Evolutionary conservation across 2,329 filamentous ascomycete species (phyloP).

Genomic region (Lasiodiplodia citricola): DNA sequence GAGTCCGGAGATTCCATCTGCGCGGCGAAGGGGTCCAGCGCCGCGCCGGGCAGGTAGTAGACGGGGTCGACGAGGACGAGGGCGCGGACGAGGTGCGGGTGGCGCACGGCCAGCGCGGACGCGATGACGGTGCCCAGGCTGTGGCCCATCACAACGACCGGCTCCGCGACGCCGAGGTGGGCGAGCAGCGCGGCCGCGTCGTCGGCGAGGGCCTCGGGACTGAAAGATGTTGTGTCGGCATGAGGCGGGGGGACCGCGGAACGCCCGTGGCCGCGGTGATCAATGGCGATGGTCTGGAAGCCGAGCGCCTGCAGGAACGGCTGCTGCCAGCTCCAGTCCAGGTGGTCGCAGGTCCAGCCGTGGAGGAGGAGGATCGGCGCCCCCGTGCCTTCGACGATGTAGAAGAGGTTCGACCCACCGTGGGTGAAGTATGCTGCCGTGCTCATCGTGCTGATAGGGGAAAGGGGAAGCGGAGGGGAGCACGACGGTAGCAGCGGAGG

Average conservation of each 20-base stretch:
- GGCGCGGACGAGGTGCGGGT: constrained; percentile 29
- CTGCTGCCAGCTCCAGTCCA: constrained; percentile 34
- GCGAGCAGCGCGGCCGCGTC: constrained; percentile 29
- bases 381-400: constrained; percentile 59
- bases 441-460: background rate
- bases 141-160: constrained; percentile 31
- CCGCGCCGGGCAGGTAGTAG: constrained; percentile 25
- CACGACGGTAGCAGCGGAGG: background rate
- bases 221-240: constrained; percentile 23
- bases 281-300: constrained; percentile 31
- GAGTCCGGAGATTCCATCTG: background rate
- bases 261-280: constrained; percentile 33
- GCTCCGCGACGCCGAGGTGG: background rate
- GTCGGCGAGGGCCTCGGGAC: constrained; percentile 24
- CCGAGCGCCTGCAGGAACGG: constrained; percentile 30
- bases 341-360: constrained; percentile 53
- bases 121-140: constrained; percentile 31
- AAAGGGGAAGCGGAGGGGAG: background rate
- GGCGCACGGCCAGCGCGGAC: constrained; percentile 27
- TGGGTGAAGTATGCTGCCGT: constrained; percentile 2
- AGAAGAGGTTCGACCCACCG: constrained; percentile 29
- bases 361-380: constrained; percentile 80
- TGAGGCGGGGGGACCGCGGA: constrained; percentile 28
- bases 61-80: constrained; percentile 31
- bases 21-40: constrained; percentile 16